These are phyloP conservation scores for Populus nigra DNA, from an alignment of 345 rosid species.

Conservation along the genomic window DNA sequence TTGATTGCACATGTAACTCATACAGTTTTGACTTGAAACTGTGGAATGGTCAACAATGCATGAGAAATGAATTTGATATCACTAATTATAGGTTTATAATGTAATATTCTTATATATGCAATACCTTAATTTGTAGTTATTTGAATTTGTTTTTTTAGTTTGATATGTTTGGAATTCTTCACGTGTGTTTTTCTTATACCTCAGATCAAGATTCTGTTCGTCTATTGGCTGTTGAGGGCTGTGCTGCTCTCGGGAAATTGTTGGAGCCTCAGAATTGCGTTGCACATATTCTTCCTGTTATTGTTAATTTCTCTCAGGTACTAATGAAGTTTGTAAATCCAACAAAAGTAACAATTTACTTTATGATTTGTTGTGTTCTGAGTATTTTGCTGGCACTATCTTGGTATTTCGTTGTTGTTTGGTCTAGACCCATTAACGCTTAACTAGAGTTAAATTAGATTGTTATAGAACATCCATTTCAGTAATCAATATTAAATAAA, in stretches of 20 bases:
- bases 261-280: conserved; percentile 91
- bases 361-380: not conserved
- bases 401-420: not conserved
- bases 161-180: not conserved
- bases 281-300: conserved; percentile 82
- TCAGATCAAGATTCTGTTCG: conserved; percentile 98
- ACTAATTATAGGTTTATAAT: not conserved
- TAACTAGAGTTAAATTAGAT: not conserved
- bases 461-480: not conserved
- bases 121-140: not conserved
- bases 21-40: not conserved
- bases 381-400: not conserved
- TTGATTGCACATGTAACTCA: not conserved
- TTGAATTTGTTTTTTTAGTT: not conserved
- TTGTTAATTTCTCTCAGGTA: conserved; percentile 96
- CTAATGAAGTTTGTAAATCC: not conserved
- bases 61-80: not conserved
- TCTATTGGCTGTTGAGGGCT: conserved; percentile 90
- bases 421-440: not conserved
- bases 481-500: not conserved
- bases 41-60: not conserved
- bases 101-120: not conserved
- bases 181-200: not conserved
- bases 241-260: conserved; percentile 95
- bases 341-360: not conserved